Evolutionary conservation across 495 filamentous ascomycete species (phyloP).

Genomic region (Lasiosphaeriaceae sp.): DNA sequence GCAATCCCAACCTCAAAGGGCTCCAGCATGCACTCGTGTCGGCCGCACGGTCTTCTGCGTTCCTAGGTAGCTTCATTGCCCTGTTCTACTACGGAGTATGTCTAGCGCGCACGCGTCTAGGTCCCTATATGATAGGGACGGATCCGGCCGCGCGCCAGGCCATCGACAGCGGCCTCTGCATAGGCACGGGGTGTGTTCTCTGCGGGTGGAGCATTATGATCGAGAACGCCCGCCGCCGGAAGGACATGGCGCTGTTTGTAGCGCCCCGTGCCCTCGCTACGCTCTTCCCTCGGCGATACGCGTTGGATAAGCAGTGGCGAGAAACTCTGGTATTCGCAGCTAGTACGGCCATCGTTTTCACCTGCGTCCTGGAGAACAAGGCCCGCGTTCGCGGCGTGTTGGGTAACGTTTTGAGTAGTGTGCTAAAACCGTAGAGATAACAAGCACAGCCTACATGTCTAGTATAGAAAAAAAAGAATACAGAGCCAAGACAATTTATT

Average conservation of each 20-base stretch:
- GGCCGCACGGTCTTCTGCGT: constrained; percentile 70
- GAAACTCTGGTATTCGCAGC: constrained; percentile 71
- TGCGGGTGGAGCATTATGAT: constrained; percentile 85
- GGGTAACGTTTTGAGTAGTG: constrained; percentile 57
- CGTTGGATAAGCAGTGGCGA: constrained; percentile 63
- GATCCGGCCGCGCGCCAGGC: constrained; percentile 37
- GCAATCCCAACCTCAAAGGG: constrained; percentile 42
- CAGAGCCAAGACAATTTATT: too few species aligned
- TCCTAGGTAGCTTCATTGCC: constrained; percentile 76
- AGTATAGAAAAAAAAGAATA: too few species aligned
- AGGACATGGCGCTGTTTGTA: constrained; percentile 83
- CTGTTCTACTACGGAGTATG: constrained; percentile 90
- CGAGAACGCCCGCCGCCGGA: constrained; percentile 63
- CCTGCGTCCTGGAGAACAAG: constrained; percentile 61
- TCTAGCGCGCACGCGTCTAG: constrained; percentile 73
- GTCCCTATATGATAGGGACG: constrained; percentile 60
- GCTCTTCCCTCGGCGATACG: constrained; percentile 70
- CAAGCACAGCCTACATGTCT: background rate
- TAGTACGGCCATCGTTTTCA: constrained; percentile 73
- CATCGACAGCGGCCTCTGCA: constrained; percentile 63
- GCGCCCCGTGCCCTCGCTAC: constrained; percentile 77
- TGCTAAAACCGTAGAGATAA: constrained; percentile 35
- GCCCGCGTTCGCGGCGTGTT: constrained; percentile 69
- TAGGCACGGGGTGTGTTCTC: constrained; percentile 68
- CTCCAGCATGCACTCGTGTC: constrained; percentile 51